Evolutionary conservation across 1,284 basidiomycete genomes (phyloP).

Genomic region (Tylopilus orsonianus): DNA sequence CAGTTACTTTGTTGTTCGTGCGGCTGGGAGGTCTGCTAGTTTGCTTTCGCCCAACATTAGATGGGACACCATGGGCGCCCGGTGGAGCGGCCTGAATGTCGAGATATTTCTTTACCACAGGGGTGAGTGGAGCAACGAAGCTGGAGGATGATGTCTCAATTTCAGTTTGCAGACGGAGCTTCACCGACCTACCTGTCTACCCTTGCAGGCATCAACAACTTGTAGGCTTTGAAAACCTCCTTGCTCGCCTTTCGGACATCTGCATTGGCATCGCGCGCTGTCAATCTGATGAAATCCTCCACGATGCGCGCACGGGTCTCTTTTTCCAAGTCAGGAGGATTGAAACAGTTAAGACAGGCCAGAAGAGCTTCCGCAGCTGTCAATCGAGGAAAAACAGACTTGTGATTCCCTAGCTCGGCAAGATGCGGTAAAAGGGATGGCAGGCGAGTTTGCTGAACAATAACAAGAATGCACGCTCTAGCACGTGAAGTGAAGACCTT

Average conservation of each 20-base stretch:
- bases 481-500: conserved; percentile 76
- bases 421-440: conserved; percentile 66
- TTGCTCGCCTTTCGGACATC: conserved; percentile 71
- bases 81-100: conserved; percentile 47
- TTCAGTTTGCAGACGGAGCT: neutral
- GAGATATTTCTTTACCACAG: conserved; percentile 76
- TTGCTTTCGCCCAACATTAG: conserved; percentile 16
- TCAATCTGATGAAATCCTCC: conserved; percentile 66
- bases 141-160: conserved; percentile 38
- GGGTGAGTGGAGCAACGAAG: conserved; percentile 72
- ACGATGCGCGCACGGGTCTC: conserved; percentile 63
- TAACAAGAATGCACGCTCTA: conserved; percentile 53
- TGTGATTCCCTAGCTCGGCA: conserved; percentile 60
- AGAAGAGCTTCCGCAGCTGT: conserved; percentile 64
- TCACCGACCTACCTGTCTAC: conserved; percentile 57
- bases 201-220: conserved; percentile 62
- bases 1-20: conserved; percentile 17
- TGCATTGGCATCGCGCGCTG: conserved; percentile 73
- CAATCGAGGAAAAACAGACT: conserved; percentile 63
- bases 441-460: conserved; percentile 73
- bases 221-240: conserved; percentile 76
- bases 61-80: neutral
- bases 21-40: conserved; percentile 30
- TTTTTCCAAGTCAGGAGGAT: conserved; percentile 72
- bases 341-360: conserved; percentile 68